Percentiles rank a stretch among this genome's conserved stretches.
phyloP scores from a whole-genome alignment of 192 early-diverging fungal species.

The Phycomyces nitens region DNA sequence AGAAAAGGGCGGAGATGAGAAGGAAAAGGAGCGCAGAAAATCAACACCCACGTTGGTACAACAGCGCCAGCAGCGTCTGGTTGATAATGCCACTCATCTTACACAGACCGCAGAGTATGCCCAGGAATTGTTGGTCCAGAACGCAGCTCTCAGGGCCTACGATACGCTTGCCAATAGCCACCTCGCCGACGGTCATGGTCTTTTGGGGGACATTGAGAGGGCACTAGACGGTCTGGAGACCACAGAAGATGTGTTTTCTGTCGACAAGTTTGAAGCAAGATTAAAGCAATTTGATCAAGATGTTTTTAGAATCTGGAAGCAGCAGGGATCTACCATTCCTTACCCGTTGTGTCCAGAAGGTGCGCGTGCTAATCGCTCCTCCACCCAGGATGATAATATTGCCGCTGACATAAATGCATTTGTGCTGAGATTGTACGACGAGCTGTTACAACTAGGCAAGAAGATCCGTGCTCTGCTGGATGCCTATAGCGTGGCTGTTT shows the following conservation, averaged over 20 bases:
- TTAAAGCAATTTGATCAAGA: constrained; percentile 6
- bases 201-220: background rate
- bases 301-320: constrained; percentile 14
- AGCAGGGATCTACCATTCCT: constrained; percentile 11
- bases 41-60: constrained; percentile 10
- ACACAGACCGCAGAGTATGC: constrained; percentile 7
- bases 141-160: constrained; percentile 8
- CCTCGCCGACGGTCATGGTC: background rate
- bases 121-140: constrained; percentile 18
- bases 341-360: constrained; percentile 23
- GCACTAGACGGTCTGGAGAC: constrained; percentile 4
- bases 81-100: constrained; percentile 6
- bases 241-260: background rate
- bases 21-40: too few species aligned
- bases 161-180: background rate
- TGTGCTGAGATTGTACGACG: constrained; percentile 7
- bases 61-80: constrained; percentile 14
- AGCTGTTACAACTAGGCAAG: constrained; percentile 9
- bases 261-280: background rate
- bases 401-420: constrained; percentile 10
- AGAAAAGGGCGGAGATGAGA: too few species aligned
- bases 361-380: constrained; percentile 18
- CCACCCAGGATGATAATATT: constrained; percentile 20
- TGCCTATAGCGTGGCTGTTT: background rate
- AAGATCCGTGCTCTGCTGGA: constrained; percentile 10